Conservation (phyloP, 2,329 filamentous ascomycete species). For the Aspergillus terreus region DNA sequence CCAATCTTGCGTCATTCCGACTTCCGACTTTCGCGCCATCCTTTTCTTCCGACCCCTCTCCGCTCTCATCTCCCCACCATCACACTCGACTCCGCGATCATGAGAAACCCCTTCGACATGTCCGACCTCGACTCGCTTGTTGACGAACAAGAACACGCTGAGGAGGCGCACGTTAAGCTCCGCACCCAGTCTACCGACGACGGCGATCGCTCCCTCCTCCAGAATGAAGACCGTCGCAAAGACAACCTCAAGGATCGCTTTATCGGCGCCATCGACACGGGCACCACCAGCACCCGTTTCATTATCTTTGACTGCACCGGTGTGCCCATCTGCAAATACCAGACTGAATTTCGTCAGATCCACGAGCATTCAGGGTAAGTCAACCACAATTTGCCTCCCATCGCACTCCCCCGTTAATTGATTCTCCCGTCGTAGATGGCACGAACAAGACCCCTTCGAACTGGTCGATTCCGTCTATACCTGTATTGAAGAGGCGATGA, state of each 20-base stretch:
- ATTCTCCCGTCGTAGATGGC: conserved; percentile 59
- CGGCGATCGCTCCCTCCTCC: conserved; percentile 33
- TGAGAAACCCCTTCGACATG: conserved; percentile 33
- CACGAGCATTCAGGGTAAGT: conserved; percentile 80
- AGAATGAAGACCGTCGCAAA: conserved; percentile 27
- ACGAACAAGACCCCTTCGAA: conserved; percentile 80
- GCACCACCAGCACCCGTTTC: conserved; percentile 85
- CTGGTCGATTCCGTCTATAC: conserved; percentile 70
- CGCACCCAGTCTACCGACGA: conserved; percentile 28
- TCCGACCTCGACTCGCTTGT: conserved; percentile 21
- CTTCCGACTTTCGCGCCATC: not conserved
- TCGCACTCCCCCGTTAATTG: conserved; percentile 2
- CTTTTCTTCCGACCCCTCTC: not conserved
- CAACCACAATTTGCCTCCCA: not conserved
- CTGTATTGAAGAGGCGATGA: conserved; percentile 74
- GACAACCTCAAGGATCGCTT: conserved; percentile 49
- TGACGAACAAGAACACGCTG: conserved; percentile 17
- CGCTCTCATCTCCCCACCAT: not conserved
- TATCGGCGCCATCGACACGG: conserved; percentile 85
- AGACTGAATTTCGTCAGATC: conserved; percentile 80
- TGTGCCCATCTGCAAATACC: conserved; percentile 74
- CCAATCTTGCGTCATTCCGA: conserved; percentile 2
- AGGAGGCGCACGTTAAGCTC: conserved; percentile 19
- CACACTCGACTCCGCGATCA: conserved; percentile 5
- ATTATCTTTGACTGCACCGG: conserved; percentile 82